These are phyloP conservation scores for Blastobotrys arbuscula DNA, from an alignment of 1,139 yeast species.

Conservation along the genomic window DNA sequence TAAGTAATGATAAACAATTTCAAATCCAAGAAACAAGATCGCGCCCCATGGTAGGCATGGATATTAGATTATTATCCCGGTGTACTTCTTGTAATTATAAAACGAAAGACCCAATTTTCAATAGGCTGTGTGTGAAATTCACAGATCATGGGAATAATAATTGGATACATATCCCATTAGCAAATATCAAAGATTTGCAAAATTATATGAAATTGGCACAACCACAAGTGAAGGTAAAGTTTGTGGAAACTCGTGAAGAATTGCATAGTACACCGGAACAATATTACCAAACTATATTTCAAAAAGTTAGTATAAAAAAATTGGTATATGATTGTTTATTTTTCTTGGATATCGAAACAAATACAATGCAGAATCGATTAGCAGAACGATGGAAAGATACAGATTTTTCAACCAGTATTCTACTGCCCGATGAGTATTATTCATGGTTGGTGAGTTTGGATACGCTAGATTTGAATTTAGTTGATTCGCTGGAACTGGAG, in stretches of 20 bases:
- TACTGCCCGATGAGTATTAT: not conserved
- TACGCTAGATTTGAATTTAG: not conserved
- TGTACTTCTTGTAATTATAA: not conserved
- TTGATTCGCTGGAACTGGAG: not conserved
- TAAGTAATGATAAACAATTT: not conserved
- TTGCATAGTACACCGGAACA: not conserved
- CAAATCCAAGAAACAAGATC: not conserved
- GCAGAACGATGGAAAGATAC: conserved; percentile 1
- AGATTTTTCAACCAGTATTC: not conserved
- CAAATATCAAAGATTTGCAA: not conserved
- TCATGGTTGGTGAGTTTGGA: not conserved
- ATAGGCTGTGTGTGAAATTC: not conserved
- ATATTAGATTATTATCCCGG: not conserved
- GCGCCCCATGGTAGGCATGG: conserved; percentile 3
- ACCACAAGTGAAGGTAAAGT: not conserved
- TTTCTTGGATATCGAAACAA: not conserved
- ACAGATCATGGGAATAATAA: conserved; percentile 4
- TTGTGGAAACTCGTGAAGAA: not conserved
- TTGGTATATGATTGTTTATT: not conserved
- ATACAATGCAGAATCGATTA: not conserved
- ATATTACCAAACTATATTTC: not conserved
- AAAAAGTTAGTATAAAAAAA: not conserved
- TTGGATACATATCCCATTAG: not conserved
- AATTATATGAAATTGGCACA: not conserved
- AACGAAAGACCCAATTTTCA: not conserved